These are phyloP conservation scores for Globisporangium nagaii DNA, from an alignment of 352 stramenopile genomes.

Conservation along the genomic window DNA sequence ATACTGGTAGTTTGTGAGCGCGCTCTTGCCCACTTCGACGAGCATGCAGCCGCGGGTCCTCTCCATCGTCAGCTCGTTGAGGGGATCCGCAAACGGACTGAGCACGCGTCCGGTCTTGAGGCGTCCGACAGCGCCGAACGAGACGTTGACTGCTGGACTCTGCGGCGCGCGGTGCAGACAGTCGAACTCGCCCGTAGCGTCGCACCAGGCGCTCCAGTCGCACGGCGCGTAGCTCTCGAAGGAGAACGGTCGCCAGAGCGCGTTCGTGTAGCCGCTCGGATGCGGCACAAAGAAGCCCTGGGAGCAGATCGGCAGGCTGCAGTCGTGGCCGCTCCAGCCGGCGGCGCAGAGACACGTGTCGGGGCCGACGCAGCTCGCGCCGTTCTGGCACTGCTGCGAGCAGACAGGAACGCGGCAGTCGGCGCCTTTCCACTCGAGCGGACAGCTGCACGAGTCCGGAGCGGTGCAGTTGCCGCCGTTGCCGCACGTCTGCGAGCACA, in stretches of 20 bases:
- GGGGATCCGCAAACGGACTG: constrained; percentile 15
- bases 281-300: constrained; percentile 92
- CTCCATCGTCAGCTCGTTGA: constrained; percentile 1
- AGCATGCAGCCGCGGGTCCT: constrained; percentile 43
- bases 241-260: constrained; percentile 50
- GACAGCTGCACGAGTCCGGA: constrained; percentile 88
- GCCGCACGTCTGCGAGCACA: constrained; percentile 94
- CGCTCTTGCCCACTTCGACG: constrained; percentile 80
- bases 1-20: constrained; percentile 88
- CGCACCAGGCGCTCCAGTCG: constrained; percentile 87
- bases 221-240: constrained; percentile 88
- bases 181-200: constrained; percentile 91
- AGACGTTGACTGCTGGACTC: constrained; percentile 33
- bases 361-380: constrained; percentile 89
- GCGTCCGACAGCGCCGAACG: constrained; percentile 24
- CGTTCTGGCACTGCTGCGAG: constrained; percentile 83
- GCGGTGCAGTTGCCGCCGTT: constrained; percentile 95
- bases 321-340: constrained; percentile 92
- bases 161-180: constrained; percentile 58
- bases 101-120: constrained; percentile 20
- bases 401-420: constrained; percentile 94
- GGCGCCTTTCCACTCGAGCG: constrained; percentile 78
- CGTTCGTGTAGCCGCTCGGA: constrained; percentile 55
- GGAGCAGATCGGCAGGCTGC: constrained; percentile 85
- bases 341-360: constrained; percentile 93